Base-by-base conservation (phyloP, 2,329 filamentous ascomycete genomes). In the Cyphellophora attinorum region DNA sequence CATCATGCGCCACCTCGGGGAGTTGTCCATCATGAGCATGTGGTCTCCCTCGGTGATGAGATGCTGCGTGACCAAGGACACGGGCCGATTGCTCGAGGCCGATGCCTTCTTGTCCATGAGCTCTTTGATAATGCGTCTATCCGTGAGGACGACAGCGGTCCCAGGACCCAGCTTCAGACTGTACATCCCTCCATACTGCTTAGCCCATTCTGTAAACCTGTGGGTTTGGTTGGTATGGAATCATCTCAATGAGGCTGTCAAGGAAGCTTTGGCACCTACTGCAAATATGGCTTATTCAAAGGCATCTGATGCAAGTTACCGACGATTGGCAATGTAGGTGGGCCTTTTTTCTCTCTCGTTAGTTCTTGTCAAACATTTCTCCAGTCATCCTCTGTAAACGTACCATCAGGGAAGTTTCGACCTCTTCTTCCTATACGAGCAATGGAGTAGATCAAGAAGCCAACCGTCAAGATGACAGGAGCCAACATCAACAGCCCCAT, bases 271-370 rank as follows among this genome's bases (percentile, higher is more conserved):
- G 15, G 11, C 3, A 34, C 40, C 23, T 42, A 55, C 51, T 52
- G 46, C 4, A 53, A 33, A 41, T 53, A 49, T 1, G 50, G 42
- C 4, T 52, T 48, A 16, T 52, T 53, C 29, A 42, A 51, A 3
- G 58, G 55, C 15, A 63, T 53, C 35, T 60, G 55, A 23, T 58
- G 55, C 5, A 73, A 45, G 29, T 72, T 73, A 3, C 70, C 70
- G 8, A 73, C 49, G 2, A 66, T 29, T 1, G 63, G 63, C 1
- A 64, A 18, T 2, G 59, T 62, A 11, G 57, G 58, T 6, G 62
- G 63, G 0, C 61, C 62, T 41, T 8, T 25, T 25, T 25, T 8
- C 8, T 8, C n/a, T 25, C n/a, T 25, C 8, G n/a, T 8, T 8
- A 8, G 8, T n/a, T 25, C 8, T n/a, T 25, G 21, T 8, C 8